Base-by-base conservation (phyloP, 129 eudicot species). In the Logfia minima region DNA sequence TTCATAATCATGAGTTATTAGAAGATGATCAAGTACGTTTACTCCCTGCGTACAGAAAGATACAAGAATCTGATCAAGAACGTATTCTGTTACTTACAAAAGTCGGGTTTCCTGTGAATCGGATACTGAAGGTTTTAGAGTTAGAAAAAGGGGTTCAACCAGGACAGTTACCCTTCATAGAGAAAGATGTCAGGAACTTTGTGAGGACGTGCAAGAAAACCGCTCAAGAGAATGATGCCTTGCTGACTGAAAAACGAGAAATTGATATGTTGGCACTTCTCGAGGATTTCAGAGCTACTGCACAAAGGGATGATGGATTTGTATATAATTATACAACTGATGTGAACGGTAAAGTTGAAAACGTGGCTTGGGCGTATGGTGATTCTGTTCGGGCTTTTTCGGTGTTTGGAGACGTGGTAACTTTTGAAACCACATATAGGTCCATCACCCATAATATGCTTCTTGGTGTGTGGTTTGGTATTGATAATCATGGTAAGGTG, bases 391-490 rank as follows among this genome's bases (percentile, higher is more conserved):
- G 65, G 26, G 89, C 96, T 31, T 90, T 84, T 79, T 80, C 90
- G 2, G 78, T 88, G n/a, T 88, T 88, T 71, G 93, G 96, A 28
- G 96, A 90, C 77, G 96, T 84, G 16, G 91, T 90, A 28, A 86
- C 86, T 77, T 90, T 90, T 86, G 96, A 90, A 68, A 88, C 96
- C 6, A 82, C 89, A 8, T 86, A 88, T 86, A 85, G 92, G 73
- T 91, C 93, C 51, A 91, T 86, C 70, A 84, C 88, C 63, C 88
- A 91, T 41, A 82, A 83, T 52, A 74, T 86, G 85, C 83, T 88
- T 41, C 86, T 91, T 72, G 97, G 97, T 62, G 88, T 84, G 64
- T 91, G 97, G 97, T 85, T 91, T 77, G 93, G 97, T 21, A 91
- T 91, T 66, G 88, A 85, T 81, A 88, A 88, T 81, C 83, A 84